phyloP scores from a whole-genome alignment of 2,329 filamentous ascomycete genomes.

The Cladosporium sp. region DNA sequence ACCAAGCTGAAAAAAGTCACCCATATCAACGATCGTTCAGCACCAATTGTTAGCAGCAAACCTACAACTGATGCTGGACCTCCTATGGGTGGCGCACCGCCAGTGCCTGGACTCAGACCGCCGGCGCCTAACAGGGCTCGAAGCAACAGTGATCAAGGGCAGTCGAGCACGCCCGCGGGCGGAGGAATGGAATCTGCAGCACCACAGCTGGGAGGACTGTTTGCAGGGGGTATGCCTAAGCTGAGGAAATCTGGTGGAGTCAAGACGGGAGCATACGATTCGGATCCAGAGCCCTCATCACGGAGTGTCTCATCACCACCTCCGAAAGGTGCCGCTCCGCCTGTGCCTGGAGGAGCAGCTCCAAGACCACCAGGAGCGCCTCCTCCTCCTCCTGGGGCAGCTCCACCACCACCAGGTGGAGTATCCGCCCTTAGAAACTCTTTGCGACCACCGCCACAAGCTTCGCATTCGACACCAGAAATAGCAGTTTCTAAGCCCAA shows the following conservation, averaged over 20 bases:
- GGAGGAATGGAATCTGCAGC: conserved; percentile 53
- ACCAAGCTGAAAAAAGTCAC: conserved; percentile 70
- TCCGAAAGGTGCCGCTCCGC: conserved; percentile 48
- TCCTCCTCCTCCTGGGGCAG: conserved; percentile 44
- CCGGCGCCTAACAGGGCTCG: conserved; percentile 66
- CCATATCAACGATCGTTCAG: conserved; percentile 87
- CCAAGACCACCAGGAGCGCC: conserved; percentile 36
- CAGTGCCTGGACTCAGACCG: conserved; percentile 73
- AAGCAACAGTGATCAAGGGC: conserved; percentile 75
- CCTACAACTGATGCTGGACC: conserved; percentile 50
- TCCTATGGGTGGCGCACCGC: conserved; percentile 70
- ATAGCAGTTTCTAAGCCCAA: conserved; percentile 51
- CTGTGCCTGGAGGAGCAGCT: conserved; percentile 45
- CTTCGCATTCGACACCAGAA: conserved; percentile 54
- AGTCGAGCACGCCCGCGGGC: conserved; percentile 37
- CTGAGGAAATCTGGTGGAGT: conserved; percentile 77
- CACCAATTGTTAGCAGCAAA: conserved; percentile 62
- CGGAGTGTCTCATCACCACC: conserved; percentile 37
- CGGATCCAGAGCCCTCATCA: conserved; percentile 65
- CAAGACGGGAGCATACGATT: conserved; percentile 57
- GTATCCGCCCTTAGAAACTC: conserved; percentile 47
- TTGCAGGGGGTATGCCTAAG: conserved; percentile 94
- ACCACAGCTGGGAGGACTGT: conserved; percentile 81
- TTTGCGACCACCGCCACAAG: conserved; percentile 57
- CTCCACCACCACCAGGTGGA: conserved; percentile 24